Evolutionary conservation across 2,329 filamentous ascomycete species (phyloP).

Genomic region (Phialophora chinensis): DNA sequence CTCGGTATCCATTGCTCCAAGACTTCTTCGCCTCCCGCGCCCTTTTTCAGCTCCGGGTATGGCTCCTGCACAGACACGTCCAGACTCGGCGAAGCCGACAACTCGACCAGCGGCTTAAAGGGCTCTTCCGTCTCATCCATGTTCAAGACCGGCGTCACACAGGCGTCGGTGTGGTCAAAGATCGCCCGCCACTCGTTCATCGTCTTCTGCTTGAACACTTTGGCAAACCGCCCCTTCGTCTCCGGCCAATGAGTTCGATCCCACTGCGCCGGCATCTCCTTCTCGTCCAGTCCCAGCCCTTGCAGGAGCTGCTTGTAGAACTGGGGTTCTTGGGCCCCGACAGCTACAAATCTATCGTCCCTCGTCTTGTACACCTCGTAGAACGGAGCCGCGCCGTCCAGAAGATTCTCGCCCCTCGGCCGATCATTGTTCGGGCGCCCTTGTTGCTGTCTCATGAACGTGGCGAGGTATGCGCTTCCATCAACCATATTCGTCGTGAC

Average conservation of each 20-base stretch:
- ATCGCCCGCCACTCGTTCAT: conserved; percentile 79
- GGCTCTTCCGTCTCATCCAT: conserved; percentile 71
- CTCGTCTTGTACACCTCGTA: conserved; percentile 87
- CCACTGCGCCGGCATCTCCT: conserved; percentile 53
- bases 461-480: conserved; percentile 77
- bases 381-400: conserved; percentile 85
- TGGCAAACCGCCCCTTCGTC: conserved; percentile 65
- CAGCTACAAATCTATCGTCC: conserved; percentile 78
- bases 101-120: conserved; percentile 51
- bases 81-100: conserved; percentile 71
- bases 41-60: conserved; percentile 30
- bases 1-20: conserved; percentile 24
- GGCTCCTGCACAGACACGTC: conserved; percentile 54
- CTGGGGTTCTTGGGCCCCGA: conserved; percentile 84
- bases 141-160: conserved; percentile 83
- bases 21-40: conserved; percentile 20
- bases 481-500: conserved; percentile 98
- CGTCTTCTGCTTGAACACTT: conserved; percentile 70
- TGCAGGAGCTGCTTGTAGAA: conserved; percentile 74
- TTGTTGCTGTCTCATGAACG: conserved; percentile 72
- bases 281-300: conserved; percentile 63
- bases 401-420: conserved; percentile 74
- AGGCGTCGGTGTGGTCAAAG: conserved; percentile 90
- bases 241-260: conserved; percentile 71
- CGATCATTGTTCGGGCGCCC: conserved; percentile 67